Conservation (phyloP, 2,329 filamentous ascomycete genomes). For the Cercospora berteroae region DNA sequence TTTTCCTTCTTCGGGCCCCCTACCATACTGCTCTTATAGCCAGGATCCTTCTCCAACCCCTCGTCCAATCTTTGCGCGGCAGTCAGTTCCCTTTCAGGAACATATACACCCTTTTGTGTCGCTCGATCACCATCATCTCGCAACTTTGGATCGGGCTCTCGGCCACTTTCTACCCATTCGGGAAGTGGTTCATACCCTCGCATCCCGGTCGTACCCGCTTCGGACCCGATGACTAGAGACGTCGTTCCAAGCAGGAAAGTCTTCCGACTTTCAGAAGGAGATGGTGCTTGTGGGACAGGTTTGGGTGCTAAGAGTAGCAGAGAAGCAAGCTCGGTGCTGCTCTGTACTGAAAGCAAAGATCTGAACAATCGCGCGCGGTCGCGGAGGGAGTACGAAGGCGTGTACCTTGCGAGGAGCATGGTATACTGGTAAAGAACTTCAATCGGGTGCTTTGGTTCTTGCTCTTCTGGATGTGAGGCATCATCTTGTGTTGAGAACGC, state of each 20-base stretch:
- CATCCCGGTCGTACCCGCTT: slow-evolving; percentile 43
- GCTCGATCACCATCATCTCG: slow-evolving; percentile 54
- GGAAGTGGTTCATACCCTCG: slow-evolving; percentile 77
- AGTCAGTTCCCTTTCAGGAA: slow-evolving; percentile 34
- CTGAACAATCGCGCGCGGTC: slow-evolving; percentile 88
- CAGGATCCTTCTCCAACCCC: slow-evolving; percentile 46
- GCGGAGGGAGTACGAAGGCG: slow-evolving; percentile 90
- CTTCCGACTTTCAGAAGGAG: slow-evolving; percentile 79
- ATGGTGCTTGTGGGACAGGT: slow-evolving; percentile 84
- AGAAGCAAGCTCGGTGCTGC: slow-evolving; percentile 76
- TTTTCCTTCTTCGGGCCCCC: slow-evolving; percentile 59
- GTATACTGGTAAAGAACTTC: slow-evolving; percentile 80
- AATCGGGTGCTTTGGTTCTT: slow-evolving; percentile 60
- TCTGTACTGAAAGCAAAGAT: slow-evolving; percentile 72
- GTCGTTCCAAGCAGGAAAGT: slow-evolving; percentile 72
- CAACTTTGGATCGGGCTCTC: slow-evolving; percentile 74
- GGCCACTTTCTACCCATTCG: slow-evolving; percentile 76
- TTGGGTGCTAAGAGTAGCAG: slow-evolving; percentile 91
- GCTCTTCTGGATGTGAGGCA: background rate
- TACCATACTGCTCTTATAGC: slow-evolving; percentile 48
- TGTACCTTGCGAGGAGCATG: slow-evolving; percentile 82
- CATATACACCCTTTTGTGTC: slow-evolving; percentile 35
- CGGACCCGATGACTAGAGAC: slow-evolving; percentile 77
- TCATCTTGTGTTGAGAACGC: slow-evolving; percentile 20
- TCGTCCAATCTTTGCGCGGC: slow-evolving; percentile 64